Conservation (phyloP, 2,329 filamentous ascomycete genomes). For the Sporothrix luriei region DNA sequence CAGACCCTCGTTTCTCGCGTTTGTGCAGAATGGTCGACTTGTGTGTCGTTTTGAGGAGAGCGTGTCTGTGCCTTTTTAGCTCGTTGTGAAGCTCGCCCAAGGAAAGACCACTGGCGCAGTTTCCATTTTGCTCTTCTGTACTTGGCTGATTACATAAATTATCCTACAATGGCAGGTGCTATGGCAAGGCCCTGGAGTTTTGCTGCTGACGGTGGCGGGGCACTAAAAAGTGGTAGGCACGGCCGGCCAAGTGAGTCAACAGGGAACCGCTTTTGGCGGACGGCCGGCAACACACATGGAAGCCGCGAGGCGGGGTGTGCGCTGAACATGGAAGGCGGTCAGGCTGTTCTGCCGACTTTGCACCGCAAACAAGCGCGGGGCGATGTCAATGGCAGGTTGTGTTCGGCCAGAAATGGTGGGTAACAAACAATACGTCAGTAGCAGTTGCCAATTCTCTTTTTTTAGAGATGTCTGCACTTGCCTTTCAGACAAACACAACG, state of each 20-base stretch:
- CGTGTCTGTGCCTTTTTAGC: conserved; percentile 20
- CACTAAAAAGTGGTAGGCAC: conserved; percentile 25
- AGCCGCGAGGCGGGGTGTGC: conserved; percentile 34
- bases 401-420: conserved; percentile 25
- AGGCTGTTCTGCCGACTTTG: conserved; percentile 35
- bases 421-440: conserved; percentile 29
- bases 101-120: not conserved
- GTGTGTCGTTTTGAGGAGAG: conserved; percentile 19
- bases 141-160: conserved; percentile 22
- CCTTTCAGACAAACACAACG: conserved; percentile 9
- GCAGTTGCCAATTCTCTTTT: conserved; percentile 17
- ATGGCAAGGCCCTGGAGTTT: conserved; percentile 17
- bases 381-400: conserved; percentile 21
- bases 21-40: conserved; percentile 19
- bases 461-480: conserved; percentile 14
- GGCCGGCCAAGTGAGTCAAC: conserved; percentile 26
- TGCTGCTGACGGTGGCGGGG: conserved; percentile 22
- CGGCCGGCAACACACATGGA: conserved; percentile 13
- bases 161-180: conserved; percentile 6
- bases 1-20: conserved; percentile 30
- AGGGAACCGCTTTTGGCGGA: not conserved
- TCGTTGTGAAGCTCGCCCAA: conserved; percentile 11
- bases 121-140: conserved; percentile 20
- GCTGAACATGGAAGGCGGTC: conserved; percentile 37
- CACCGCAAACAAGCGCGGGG: conserved; percentile 30